These are phyloP conservation scores for Violaceomyces palustris DNA, from an alignment of 1,284 basidiomycete genomes.

Conservation along the genomic window DNA sequence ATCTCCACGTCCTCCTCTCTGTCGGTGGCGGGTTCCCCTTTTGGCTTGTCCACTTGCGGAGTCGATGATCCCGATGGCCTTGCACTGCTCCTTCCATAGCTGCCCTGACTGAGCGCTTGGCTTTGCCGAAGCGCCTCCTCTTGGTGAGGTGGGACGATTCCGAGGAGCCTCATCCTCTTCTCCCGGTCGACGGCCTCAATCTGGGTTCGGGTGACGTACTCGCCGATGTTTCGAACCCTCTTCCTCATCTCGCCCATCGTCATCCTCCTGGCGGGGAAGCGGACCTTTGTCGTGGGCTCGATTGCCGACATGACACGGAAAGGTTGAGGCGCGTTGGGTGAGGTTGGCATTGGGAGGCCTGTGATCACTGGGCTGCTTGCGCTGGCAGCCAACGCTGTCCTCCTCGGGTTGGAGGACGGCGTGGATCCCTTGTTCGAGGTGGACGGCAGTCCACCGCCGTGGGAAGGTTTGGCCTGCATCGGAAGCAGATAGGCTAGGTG, in stretches of 20 bases:
- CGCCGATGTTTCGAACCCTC: slow-evolving; percentile 80
- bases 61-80: too few relatives aligned
- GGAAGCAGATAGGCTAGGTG: slow-evolving; percentile 82
- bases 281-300: slow-evolving; percentile 84
- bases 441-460: neutral
- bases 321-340: slow-evolving; percentile 25
- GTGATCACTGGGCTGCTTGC: neutral
- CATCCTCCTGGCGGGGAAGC: slow-evolving; percentile 88
- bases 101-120: too few relatives aligned
- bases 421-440: slow-evolving; percentile 6
- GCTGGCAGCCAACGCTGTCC: too few relatives aligned
- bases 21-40: neutral
- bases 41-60: slow-evolving; percentile 63
- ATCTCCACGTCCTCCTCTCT: neutral
- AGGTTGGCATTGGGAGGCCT: neutral
- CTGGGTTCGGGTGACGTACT: slow-evolving; percentile 64
- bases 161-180: slow-evolving; percentile 56
- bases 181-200: slow-evolving; percentile 53
- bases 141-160: slow-evolving; percentile 56
- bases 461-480: slow-evolving; percentile 47
- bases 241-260: slow-evolving; percentile 96
- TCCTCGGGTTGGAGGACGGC: too few relatives aligned
- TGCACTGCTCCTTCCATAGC: too few relatives aligned
- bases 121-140: slow-evolving; percentile 63
- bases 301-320: slow-evolving; percentile 48